These are phyloP conservation scores for Schizosaccharomyces versatilis DNA, from an alignment of 1,139 yeast species.

Conservation along the genomic window DNA sequence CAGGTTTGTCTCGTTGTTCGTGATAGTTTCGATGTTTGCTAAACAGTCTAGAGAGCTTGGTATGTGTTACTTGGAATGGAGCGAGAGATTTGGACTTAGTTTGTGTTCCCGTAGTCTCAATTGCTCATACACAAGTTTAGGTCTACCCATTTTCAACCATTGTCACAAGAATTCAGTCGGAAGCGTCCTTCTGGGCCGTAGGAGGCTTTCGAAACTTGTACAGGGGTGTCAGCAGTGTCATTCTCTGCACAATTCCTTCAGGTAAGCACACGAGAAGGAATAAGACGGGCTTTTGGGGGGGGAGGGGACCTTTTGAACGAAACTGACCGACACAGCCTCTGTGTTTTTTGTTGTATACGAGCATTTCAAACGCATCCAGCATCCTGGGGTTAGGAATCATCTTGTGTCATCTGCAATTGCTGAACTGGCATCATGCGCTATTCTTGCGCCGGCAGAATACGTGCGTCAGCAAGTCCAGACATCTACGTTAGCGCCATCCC, in stretches of 20 bases:
- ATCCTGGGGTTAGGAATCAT: conserved; percentile 5
- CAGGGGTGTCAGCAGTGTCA: not conserved
- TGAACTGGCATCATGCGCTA: conserved; percentile 35
- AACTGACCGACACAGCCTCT: conserved; percentile 3
- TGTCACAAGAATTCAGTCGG: not conserved
- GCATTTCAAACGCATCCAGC: conserved; percentile 4
- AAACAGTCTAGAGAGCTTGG: not conserved
- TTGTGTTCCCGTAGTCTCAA: not conserved
- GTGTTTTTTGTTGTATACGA: conserved; percentile 8
- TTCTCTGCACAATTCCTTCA: conserved; percentile 2
- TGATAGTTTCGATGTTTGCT: no score
- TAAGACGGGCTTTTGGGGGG: not conserved
- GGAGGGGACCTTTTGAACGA: not conserved
- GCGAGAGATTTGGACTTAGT: not conserved
- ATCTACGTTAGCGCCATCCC: conserved; percentile 33
- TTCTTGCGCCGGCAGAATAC: conserved; percentile 91
- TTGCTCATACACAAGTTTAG: not conserved
- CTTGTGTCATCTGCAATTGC: conserved; percentile 5
- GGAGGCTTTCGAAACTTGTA: not conserved
- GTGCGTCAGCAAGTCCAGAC: conserved; percentile 90
- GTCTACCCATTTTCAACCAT: conserved; percentile 1
- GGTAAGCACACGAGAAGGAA: not conserved
- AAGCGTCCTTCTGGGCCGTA: not conserved
- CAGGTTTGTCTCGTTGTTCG: not conserved
- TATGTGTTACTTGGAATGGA: not conserved